Conservation (phyloP, 2,329 filamentous ascomycete species). For the Cordyceps cicadae region DNA sequence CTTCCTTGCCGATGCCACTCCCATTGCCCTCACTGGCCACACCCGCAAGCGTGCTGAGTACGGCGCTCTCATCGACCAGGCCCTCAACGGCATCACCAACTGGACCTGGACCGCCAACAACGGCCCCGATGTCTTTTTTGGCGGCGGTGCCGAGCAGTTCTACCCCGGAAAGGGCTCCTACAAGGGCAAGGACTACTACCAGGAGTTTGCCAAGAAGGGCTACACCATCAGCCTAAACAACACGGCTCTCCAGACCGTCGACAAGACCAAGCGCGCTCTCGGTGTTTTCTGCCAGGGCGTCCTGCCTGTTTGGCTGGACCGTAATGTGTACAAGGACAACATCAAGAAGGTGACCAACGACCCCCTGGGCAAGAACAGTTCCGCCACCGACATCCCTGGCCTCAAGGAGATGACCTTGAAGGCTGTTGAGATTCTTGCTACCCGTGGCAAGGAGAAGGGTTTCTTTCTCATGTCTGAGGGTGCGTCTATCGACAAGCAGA, state of each 20-base stretch:
- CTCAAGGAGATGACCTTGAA: slow-evolving; percentile 88
- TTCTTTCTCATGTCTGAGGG: slow-evolving; percentile 87
- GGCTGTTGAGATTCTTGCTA: slow-evolving; percentile 70
- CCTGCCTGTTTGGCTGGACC: slow-evolving; percentile 78
- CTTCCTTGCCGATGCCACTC: slow-evolving; percentile 73
- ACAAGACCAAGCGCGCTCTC: slow-evolving; percentile 55
- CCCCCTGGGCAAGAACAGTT: slow-evolving; percentile 53
- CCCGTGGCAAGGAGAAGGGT: slow-evolving; percentile 57
- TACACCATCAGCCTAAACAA: slow-evolving; percentile 69
- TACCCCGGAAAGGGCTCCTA: slow-evolving; percentile 56
- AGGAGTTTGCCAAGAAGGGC: slow-evolving; percentile 61
- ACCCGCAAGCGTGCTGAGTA: slow-evolving; percentile 62
- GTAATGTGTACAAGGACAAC: slow-evolving; percentile 70
- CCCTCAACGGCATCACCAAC: slow-evolving; percentile 66
- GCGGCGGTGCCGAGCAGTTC: slow-evolving; percentile 77
- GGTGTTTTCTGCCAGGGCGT: slow-evolving; percentile 70
- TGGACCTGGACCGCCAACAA: slow-evolving; percentile 71
- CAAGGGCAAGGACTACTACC: slow-evolving; percentile 69
- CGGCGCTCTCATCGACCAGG: slow-evolving; percentile 65
- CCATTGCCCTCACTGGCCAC: slow-evolving; percentile 65
- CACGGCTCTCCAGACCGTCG: slow-evolving; percentile 53
- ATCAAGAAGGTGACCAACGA: slow-evolving; percentile 57
- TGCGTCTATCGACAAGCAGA: slow-evolving; percentile 82
- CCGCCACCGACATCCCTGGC: slow-evolving; percentile 68
- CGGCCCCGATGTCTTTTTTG: slow-evolving; percentile 75